Evolutionary conservation across 2,329 filamentous ascomycete genomes (phyloP).

Genomic region (Xylariaceae sp.): DNA sequence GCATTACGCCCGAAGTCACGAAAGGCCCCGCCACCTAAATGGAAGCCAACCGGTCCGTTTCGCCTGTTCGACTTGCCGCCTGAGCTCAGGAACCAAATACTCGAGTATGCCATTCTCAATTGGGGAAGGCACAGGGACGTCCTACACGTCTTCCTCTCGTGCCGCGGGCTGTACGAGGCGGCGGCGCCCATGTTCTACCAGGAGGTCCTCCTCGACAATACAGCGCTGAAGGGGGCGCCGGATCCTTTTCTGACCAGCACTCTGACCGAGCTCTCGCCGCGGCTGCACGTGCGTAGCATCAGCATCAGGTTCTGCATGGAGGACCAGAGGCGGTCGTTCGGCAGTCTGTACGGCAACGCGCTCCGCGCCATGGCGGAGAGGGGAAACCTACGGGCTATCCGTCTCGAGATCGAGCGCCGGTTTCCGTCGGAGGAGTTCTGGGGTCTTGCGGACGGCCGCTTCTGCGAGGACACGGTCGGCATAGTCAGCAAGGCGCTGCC

Average conservation of each 20-base stretch:
- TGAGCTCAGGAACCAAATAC: slow-evolving; percentile 21
- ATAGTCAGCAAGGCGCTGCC: slow-evolving; percentile 1
- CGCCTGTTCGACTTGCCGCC: slow-evolving; percentile 24
- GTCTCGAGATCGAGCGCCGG: slow-evolving; percentile 16
- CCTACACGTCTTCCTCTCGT: slow-evolving; percentile 19
- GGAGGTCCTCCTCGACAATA: slow-evolving; percentile 20
- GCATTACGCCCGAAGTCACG: slow-evolving; percentile 12
- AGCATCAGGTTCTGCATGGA: slow-evolving; percentile 18
- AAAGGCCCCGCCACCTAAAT: slow-evolving; percentile 3
- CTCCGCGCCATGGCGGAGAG: slow-evolving; percentile 20
- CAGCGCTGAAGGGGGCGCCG: slow-evolving; percentile 7
- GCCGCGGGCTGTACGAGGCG: slow-evolving; percentile 19
- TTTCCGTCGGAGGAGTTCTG: slow-evolving; percentile 24
- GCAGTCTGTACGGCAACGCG: slow-evolving; percentile 12
- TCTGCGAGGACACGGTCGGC: slow-evolving; percentile 10
- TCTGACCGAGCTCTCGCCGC: slow-evolving; percentile 16
- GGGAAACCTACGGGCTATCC: slow-evolving; percentile 17
- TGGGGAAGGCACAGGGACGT: slow-evolving; percentile 12
- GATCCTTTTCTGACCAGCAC: slow-evolving; percentile 16
- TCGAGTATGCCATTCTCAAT: slow-evolving; percentile 13
- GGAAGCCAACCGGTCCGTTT: slow-evolving; percentile 16
- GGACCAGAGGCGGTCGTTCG: slow-evolving; percentile 17
- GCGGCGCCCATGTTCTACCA: slow-evolving; percentile 23
- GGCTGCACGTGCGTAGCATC: slow-evolving; percentile 21
- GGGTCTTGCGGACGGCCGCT: slow-evolving; percentile 12